phyloP scores from a whole-genome alignment of 768 basidiomycete species.

The Lentinus brumalis region DNA sequence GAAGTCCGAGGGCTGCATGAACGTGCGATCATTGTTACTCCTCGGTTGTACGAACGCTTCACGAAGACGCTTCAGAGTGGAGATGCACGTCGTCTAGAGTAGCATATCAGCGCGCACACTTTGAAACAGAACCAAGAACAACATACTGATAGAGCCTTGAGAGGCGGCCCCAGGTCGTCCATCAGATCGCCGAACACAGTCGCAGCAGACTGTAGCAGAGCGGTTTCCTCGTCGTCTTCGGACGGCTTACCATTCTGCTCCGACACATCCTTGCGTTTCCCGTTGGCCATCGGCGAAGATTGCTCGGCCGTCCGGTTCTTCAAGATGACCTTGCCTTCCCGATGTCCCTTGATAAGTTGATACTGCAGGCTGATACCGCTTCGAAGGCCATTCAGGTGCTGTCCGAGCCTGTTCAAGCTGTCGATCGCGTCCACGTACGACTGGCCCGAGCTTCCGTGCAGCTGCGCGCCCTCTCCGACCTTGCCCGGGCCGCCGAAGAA shows the following conservation, averaged over 20 bases:
- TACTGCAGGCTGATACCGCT: slow-evolving; percentile 84
- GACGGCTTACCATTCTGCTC: neutral
- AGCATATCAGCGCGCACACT: neutral
- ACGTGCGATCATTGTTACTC: slow-evolving; percentile 22
- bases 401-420: slow-evolving; percentile 86
- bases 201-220: slow-evolving; percentile 62
- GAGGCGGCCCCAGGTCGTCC: slow-evolving; percentile 77
- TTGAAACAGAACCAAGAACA: neutral
- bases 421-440: slow-evolving; percentile 88
- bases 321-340: slow-evolving; percentile 46
- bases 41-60: slow-evolving; percentile 58
- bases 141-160: slow-evolving; percentile 72
- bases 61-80: slow-evolving; percentile 62
- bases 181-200: slow-evolving; percentile 78
- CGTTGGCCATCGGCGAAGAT: slow-evolving; percentile 3
- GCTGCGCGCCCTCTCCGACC: slow-evolving; percentile 11
- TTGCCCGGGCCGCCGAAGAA: slow-evolving; percentile 36
- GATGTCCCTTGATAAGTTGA: slow-evolving; percentile 68
- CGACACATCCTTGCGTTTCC: slow-evolving; percentile 22
- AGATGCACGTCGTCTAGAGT: slow-evolving; percentile 58
- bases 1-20: slow-evolving; percentile 48
- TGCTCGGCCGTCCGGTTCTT: slow-evolving; percentile 13
- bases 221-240: slow-evolving; percentile 35
- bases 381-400: slow-evolving; percentile 89
- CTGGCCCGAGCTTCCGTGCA: slow-evolving; percentile 39